Base-by-base conservation (phyloP, 2,329 filamentous ascomycete species). In the Fusarium drepaniforme region DNA sequence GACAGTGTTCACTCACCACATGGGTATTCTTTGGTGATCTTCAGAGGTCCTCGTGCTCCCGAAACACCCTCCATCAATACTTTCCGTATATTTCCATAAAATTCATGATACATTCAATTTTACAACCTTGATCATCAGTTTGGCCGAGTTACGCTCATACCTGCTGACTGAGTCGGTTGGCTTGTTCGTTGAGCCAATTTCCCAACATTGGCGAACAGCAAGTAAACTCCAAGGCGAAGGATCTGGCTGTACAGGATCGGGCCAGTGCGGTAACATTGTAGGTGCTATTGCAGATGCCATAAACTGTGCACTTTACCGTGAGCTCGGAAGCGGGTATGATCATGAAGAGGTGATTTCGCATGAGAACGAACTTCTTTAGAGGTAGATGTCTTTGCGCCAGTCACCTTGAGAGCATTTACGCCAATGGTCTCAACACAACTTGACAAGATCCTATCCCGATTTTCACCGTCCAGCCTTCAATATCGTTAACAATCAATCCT, bases 111-210 rank as follows among this genome's bases (percentile, higher is more conserved):
- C 15, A 84, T 84, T 79, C 91, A 92, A 82, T 90, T 87, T 77
- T n/a, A 85, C 85, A 68, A 92, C 84, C 84, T 91, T 92, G 62
- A 81, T 86, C 72, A 86, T 86, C 71, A 93, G 84, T 83, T 93
- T 93, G 23, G 86, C 87, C 16, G 88, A 88, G 80, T 93, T 90
- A 58, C 93, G 83, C 82, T 88, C 84, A 83, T 91, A 93, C 82
- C 93, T 93, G 81, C 88, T 91, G 68, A 92, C 90, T 46, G 68
- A 93, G 90, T 46, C 92, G 89, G 83, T 90, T 90, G 76, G 89
- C 84, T 83, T 93, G 91, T 82, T 93, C 90, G 75, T 92, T 90
- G 49, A 93, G 80, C 4, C 93, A 93, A 84, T 93, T 93, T 84
- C 88, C 87, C 90, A 90, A 93, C 42, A 84, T 86, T 76, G 91